Evolutionary conservation across 2,329 filamentous ascomycete genomes (phyloP), one percentile per base, ranked within the genome.

Genomic region (Boeremia lycopersici): DNA sequence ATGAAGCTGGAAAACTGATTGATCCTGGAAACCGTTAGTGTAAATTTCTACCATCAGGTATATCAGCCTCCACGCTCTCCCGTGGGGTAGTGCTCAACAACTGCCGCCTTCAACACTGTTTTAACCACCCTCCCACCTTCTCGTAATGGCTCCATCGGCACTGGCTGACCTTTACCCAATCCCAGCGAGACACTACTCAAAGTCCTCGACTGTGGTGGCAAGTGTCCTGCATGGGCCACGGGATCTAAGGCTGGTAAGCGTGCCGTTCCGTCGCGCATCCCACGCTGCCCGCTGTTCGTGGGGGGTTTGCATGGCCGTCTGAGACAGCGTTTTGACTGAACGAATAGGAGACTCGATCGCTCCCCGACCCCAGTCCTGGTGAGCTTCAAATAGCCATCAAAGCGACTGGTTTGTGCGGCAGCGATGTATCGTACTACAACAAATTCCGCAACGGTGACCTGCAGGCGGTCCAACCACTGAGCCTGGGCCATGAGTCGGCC

Each of bases 391-490:
- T 89, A 64, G 80, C 84, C 62, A 79, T 89, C 71, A 84, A 83
- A 64, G 81, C 84, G 6, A 89, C 87, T 23, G 86, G 87, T 33
- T 86, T 89, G 64, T 89, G 87, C 71, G 87, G 87, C 51, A 89
- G 86, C 7, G 87, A 89, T 72, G 83, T 89, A 48, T 85, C 85
- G 48, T 89, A 89, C 74, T 89, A 88, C 78, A 88, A 84, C 71
- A 88, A 88, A 66, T 89, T 88, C 68, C 85, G 86, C 74, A 89
- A 89, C 67, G 87, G 87, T 40, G 86, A 88, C 72, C 81, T 89
- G 45, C 86, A 86, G 63, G 86, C 85, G 41, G 86, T 84, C 60
- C 81, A 83, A 57, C 87, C 87, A 26, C 76, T 89, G 29, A 87
- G 85, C 5, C 80, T 89, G 3, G 74, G 75, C 35, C 74, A 77